A percentile compares a stretch with the other conserved stretches of the same genome.
Evolutionary conservation across 345 rosid genomes (phyloP).

Genomic region (Dovyalis caffra): DNA sequence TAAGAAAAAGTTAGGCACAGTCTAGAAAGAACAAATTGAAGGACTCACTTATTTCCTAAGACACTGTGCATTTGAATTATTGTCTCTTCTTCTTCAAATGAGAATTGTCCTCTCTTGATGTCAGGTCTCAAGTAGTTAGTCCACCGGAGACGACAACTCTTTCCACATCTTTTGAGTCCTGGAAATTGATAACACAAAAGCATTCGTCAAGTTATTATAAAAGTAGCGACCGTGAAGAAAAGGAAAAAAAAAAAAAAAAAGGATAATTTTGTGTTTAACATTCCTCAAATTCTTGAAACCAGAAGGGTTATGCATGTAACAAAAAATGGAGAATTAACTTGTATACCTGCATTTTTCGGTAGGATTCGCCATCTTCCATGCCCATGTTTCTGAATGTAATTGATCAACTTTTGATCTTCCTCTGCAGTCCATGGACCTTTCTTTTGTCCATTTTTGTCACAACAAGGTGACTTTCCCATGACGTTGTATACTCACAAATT

Average conservation of each 20-base stretch:
- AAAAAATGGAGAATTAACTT: neutral
- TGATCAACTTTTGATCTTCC: conserved; percentile 67
- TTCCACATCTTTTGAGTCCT: conserved; percentile 70
- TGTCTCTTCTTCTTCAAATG: conserved; percentile 71
- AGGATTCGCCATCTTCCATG: conserved; percentile 81
- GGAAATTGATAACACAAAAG: neutral
- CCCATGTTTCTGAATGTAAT: conserved; percentile 68
- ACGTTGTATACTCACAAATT: neutral
- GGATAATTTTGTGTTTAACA: neutral
- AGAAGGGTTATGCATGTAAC: neutral
- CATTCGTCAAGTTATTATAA: neutral
- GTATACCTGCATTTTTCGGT: conserved; percentile 75
- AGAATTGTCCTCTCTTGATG: conserved; percentile 75
- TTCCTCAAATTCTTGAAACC: neutral
- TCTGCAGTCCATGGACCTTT: conserved; percentile 93
- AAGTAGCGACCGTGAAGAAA: neutral
- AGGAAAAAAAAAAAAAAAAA: too few relatives aligned
- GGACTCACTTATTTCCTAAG: conserved; percentile 73
- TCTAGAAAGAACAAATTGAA: neutral
- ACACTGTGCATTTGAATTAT: conserved; percentile 70
- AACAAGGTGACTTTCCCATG: conserved; percentile 53
- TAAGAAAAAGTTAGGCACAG: neutral
- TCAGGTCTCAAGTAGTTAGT: conserved; percentile 85
- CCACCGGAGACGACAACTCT: conserved; percentile 90
- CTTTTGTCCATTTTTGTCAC: conserved; percentile 60